These are phyloP conservation scores for Backusella westeae DNA, from an alignment of 192 early-diverging fungal genomes.

Conservation along the genomic window DNA sequence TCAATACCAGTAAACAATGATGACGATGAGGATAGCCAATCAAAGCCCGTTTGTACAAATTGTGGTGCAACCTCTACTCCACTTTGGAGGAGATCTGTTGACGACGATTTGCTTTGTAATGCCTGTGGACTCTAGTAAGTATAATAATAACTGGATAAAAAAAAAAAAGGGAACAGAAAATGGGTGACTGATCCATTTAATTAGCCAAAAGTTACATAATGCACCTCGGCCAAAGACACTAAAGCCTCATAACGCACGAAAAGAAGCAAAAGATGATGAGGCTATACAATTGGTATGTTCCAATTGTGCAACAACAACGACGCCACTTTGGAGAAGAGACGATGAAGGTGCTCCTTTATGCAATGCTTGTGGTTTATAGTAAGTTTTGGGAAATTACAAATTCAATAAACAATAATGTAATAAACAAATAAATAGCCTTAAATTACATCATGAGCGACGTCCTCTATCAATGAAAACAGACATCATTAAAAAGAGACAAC, in stretches of 20 bases:
- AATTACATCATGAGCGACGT: constrained; percentile 29
- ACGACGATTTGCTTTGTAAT: constrained; percentile 91
- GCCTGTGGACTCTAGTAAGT: constrained; percentile 92
- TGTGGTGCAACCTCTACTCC: constrained; percentile 85
- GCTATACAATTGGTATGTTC: constrained; percentile 49
- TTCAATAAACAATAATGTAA: not conserved
- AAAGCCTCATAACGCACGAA: constrained; percentile 69
- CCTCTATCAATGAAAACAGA: constrained; percentile 31
- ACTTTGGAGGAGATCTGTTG: constrained; percentile 85
- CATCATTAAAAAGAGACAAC: constrained; percentile 31
- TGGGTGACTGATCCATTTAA: no score
- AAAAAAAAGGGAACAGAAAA: not conserved
- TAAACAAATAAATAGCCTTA: constrained; percentile 14
- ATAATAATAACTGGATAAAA: not conserved
- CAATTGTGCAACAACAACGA: constrained; percentile 80
- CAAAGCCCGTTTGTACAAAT: constrained; percentile 55
- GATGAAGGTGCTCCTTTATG: constrained; percentile 53
- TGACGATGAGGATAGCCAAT: not conserved
- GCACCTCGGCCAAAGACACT: constrained; percentile 76
- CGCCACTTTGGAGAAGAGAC: constrained; percentile 88
- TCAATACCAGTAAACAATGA: not conserved
- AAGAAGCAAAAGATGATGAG: constrained; percentile 46
- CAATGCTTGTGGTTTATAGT: constrained; percentile 55
- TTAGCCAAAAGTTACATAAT: constrained; percentile 77
- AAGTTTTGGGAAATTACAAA: not conserved